A percentile compares a stretch with the other conserved stretches of the same genome.
phyloP scores from a whole-genome alignment of 2,329 filamentous ascomycete genomes.

The Aspergillus chevalieri region DNA sequence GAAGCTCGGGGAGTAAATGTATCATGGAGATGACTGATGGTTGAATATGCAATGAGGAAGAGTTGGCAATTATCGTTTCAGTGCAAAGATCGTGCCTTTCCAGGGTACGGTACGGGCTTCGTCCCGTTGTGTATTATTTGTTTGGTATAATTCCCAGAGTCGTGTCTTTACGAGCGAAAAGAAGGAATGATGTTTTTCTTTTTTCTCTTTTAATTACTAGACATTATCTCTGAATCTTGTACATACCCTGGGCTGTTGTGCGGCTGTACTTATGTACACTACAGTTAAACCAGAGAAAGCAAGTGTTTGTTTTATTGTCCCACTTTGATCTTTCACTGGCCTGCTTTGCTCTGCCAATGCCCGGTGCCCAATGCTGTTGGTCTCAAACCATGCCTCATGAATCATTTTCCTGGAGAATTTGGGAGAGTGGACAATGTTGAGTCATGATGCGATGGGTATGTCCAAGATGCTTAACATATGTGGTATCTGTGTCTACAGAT shows the following conservation, averaged over 20 bases:
- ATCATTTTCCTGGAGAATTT: not conserved
- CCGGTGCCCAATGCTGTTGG: not conserved
- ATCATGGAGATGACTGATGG: constrained; percentile 17
- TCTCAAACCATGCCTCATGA: not conserved
- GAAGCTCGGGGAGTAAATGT: constrained; percentile 43
- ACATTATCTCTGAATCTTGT: constrained; percentile 37
- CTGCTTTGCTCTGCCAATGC: constrained; percentile 1
- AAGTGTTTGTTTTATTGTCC: constrained; percentile 15
- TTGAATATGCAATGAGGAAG: constrained; percentile 21
- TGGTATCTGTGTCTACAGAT: not conserved
- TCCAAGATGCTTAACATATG: not conserved
- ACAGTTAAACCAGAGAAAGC: constrained; percentile 32
- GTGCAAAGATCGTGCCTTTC: constrained; percentile 26
- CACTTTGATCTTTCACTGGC: constrained; percentile 24
- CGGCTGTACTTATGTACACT: constrained; percentile 28
- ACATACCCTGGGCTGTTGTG: constrained; percentile 37
- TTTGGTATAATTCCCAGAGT: constrained; percentile 36
- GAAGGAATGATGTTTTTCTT: constrained; percentile 28
- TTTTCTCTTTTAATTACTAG: constrained; percentile 29
- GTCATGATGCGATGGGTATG: not conserved
- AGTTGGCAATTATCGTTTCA: constrained; percentile 23
- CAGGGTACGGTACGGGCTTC: constrained; percentile 29
- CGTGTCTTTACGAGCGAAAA: constrained; percentile 37
- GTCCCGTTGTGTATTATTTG: constrained; percentile 38
- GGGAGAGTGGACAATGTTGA: not conserved